These are phyloP conservation scores for Vinca minor DNA, from an alignment of 257 asterid genomes.

Conservation along the genomic window DNA sequence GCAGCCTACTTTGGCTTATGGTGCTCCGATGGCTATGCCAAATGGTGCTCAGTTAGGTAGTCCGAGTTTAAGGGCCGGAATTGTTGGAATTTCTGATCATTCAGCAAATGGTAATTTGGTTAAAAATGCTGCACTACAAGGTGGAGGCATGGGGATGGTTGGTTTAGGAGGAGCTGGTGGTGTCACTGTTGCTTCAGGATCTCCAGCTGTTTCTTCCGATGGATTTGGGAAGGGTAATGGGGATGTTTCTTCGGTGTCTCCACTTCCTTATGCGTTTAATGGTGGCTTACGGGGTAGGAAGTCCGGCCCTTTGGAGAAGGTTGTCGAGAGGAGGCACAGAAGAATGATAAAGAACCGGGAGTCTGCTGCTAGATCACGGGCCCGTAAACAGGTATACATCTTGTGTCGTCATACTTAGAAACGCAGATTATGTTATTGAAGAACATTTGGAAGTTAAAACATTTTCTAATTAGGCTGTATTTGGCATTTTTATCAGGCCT, in stretches of 20 bases:
- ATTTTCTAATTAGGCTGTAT: background rate
- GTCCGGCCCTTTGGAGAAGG: constrained; percentile 66
- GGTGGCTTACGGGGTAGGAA: constrained; percentile 69
- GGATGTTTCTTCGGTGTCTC: constrained; percentile 60
- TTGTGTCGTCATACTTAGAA: background rate
- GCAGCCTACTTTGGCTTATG: constrained; percentile 45
- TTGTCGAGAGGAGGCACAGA: constrained; percentile 89
- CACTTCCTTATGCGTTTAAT: constrained; percentile 60
- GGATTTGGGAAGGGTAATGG: constrained; percentile 66
- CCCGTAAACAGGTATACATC: constrained; percentile 80
- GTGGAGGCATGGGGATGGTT: constrained; percentile 50
- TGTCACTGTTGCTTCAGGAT: constrained; percentile 34
- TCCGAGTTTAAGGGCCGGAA: constrained; percentile 42
- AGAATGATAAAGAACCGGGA: constrained; percentile 94
- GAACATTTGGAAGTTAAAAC: no score
- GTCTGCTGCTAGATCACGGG: constrained; percentile 95
- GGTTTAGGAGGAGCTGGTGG: constrained; percentile 53
- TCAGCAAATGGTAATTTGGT: constrained; percentile 29
- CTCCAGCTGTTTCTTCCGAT: constrained; percentile 69
- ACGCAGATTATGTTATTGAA: no score
- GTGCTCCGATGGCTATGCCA: constrained; percentile 44
- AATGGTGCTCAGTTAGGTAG: constrained; percentile 33
- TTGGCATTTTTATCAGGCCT: constrained; percentile 50
- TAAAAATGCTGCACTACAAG: constrained; percentile 35
- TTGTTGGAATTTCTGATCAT: constrained; percentile 43